phyloP scores from a whole-genome alignment of 2,329 filamentous ascomycete species.

The Mollisia scopiformis region DNA sequence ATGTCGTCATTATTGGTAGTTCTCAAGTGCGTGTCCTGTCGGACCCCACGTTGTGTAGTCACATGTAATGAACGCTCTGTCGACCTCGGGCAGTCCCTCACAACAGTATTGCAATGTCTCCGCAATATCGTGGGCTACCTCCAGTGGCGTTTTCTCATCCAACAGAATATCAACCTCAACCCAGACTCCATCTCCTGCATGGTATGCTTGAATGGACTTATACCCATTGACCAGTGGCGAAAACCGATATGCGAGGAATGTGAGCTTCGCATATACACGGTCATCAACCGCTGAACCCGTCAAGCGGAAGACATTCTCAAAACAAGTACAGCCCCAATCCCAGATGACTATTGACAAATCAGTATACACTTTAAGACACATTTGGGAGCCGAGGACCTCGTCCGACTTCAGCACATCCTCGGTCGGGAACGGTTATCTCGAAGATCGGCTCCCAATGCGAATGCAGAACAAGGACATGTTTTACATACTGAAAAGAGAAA shows the following conservation, averaged over 20 bases:
- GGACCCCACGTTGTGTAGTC: constrained; percentile 37
- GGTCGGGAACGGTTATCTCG: too few species aligned
- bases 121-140: constrained; percentile 56
- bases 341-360: too few species aligned
- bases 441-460: too few species aligned
- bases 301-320: constrained; percentile 58
- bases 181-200: constrained; percentile 63
- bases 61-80: constrained; percentile 40
- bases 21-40: constrained; percentile 28
- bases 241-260: constrained; percentile 59
- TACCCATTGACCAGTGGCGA: constrained; percentile 51
- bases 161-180: constrained; percentile 61
- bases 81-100: constrained; percentile 46
- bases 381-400: too few species aligned
- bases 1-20: constrained; percentile 3
- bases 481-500: constrained; percentile 67
- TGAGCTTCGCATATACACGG: constrained; percentile 53
- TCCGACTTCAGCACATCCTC: too few species aligned
- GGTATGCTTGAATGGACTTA: constrained; percentile 56
- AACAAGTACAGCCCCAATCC: constrained; percentile 64
- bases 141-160: constrained; percentile 51
- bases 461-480: too few species aligned
- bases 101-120: constrained; percentile 64
- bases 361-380: too few species aligned
- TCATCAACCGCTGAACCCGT: constrained; percentile 56